Evolutionary conservation across 2,329 filamentous ascomycete species (phyloP), one percentile per base, ranked within the genome.

Genomic region (Zymoseptoria tritici): DNA sequence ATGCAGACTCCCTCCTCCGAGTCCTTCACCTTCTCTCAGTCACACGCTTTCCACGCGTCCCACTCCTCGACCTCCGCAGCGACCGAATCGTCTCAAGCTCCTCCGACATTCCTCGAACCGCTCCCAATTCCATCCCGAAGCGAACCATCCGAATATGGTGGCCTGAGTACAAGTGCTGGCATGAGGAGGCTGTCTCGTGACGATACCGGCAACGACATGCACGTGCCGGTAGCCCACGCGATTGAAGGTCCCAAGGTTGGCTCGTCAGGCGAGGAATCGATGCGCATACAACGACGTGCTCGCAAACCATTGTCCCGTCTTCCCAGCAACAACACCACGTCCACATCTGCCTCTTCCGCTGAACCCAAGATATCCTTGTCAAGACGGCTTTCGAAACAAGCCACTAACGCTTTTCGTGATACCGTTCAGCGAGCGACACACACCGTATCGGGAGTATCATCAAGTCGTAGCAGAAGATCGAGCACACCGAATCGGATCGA

Each of bases 181-280:
- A 26, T 29, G n/a, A 24, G 52, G 29, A 31, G 52, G 29, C 49
- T 70, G 56, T 68, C 68, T 24, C 67, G 68, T 59, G 68, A 71
- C 59, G 68, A 71, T 49, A 69, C 68, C 20, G 67, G 66, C 29
- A 65, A 65, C 56, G 66, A 68, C 58, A 50, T 70, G 46, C 68
- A 67, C 54, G 56, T 62, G 54, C 22, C 64, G 46, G 59, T 59
- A 26, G 53, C 19, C 13, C 31, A 42, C 20, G 19, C 54, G 42
- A 26, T n/a, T 46, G 36, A 46, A 46, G 36, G 36, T 46, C 36
- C 36, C 36, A 46, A 46, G 36, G 36, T n/a, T n/a, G 36, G 13
- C 36, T 46, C 36, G 36, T 46, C 36, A 46, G 36, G 36, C 36
- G 36, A 46, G 36, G 36, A 46, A 1, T 46, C 22, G 49, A 24